Evolutionary conservation across 176 grass and related monocot species (phyloP).

Genomic region (Oryza glumipatula): DNA sequence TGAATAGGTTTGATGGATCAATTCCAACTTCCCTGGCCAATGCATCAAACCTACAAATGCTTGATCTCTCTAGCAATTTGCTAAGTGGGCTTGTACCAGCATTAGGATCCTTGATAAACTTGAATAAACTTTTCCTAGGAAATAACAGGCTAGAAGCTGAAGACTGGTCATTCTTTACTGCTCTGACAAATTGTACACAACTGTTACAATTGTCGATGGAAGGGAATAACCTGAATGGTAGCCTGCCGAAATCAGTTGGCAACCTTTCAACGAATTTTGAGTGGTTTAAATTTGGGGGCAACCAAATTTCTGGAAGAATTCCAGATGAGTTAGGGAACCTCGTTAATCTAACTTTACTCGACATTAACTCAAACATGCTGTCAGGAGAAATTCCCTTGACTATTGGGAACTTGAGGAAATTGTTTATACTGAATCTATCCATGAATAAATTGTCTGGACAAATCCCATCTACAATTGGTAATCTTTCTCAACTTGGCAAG

Average conservation of each 20-base stretch:
- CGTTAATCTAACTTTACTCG: conserved; percentile 36
- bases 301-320: conserved; percentile 40
- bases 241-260: conserved; percentile 29
- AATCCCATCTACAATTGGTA: conserved; percentile 52
- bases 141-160: background rate
- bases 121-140: conserved; percentile 20
- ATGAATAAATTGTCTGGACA: conserved; percentile 53
- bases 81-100: conserved; percentile 20
- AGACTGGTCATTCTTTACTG: conserved; percentile 33
- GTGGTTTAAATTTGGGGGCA: conserved; percentile 32
- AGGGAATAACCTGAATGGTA: conserved; percentile 16
- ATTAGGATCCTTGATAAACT: conserved; percentile 19
- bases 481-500: conserved; percentile 38
- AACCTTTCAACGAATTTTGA: conserved; percentile 33
- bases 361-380: conserved; percentile 57
- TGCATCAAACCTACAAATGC: background rate
- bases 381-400: conserved; percentile 51
- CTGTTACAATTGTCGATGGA: conserved; percentile 11
- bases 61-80: conserved; percentile 34
- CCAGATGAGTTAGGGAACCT: conserved; percentile 47
- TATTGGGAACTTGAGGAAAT: conserved; percentile 42
- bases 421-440: conserved; percentile 44
- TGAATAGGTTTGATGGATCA: background rate
- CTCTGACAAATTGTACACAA: conserved; percentile 34
- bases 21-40: conserved; percentile 30